These are phyloP conservation scores for Orbilia brochopaga DNA, from an alignment of 2,329 filamentous ascomycete genomes.

Conservation along the genomic window DNA sequence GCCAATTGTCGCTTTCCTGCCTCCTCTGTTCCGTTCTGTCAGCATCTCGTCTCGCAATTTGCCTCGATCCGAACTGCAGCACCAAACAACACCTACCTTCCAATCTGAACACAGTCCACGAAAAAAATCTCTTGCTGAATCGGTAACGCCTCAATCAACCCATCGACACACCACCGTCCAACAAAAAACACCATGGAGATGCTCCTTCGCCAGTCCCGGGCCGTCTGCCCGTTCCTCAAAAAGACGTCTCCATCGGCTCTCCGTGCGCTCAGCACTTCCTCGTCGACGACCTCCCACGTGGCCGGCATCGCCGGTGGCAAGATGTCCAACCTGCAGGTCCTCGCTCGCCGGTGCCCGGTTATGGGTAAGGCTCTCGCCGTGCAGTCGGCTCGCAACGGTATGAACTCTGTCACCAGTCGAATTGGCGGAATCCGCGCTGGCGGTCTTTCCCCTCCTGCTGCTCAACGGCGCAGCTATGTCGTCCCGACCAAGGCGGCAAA, in stretches of 20 bases:
- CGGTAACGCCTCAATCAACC: too few species aligned
- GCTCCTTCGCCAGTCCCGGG: constrained; percentile 90
- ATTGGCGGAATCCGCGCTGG: constrained; percentile 60
- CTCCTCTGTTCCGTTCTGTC: not conserved
- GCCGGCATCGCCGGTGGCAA: constrained; percentile 82
- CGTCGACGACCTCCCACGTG: constrained; percentile 62
- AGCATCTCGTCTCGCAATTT: not conserved
- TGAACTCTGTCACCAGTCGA: constrained; percentile 56
- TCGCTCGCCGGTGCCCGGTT: constrained; percentile 92
- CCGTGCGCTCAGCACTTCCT: constrained; percentile 81
- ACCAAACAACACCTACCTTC: not conserved
- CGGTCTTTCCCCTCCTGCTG: constrained; percentile 61
- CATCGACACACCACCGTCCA: too few species aligned
- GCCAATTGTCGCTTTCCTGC: not conserved
- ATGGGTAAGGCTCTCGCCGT: constrained; percentile 98
- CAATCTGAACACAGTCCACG: not conserved
- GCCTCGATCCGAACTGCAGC: not conserved
- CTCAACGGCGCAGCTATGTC: constrained; percentile 58
- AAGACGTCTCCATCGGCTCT: constrained; percentile 90
- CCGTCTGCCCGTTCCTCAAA: constrained; percentile 96
- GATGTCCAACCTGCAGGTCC: constrained; percentile 95
- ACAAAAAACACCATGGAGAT: constrained; percentile 76
- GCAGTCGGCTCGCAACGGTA: constrained; percentile 65
- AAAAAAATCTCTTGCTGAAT: not conserved
- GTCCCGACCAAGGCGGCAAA: constrained; percentile 67